These are phyloP conservation scores for Colletotrichum sp. DNA, from an alignment of 2,329 filamentous ascomycete species.

Conservation along the genomic window DNA sequence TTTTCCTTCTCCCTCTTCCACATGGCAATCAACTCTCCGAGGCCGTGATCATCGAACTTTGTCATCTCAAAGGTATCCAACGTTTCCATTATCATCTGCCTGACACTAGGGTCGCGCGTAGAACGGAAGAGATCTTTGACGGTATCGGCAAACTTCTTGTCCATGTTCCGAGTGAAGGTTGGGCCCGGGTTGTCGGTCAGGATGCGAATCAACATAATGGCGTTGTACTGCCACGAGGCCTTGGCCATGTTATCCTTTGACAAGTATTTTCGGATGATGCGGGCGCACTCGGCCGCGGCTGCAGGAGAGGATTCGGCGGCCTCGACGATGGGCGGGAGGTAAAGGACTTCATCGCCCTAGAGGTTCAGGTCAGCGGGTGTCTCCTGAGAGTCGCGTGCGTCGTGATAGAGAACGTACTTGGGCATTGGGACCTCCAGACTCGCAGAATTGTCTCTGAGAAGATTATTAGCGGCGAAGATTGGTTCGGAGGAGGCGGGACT, in stretches of 20 bases:
- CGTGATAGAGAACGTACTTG: slow-evolving; percentile 38
- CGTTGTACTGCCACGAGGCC: slow-evolving; percentile 88
- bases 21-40: slow-evolving; percentile 78
- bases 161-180: slow-evolving; percentile 89
- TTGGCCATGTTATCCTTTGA: slow-evolving; percentile 70
- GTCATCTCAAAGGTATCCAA: slow-evolving; percentile 77
- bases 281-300: slow-evolving; percentile 82
- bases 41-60: slow-evolving; percentile 75
- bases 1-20: slow-evolving; percentile 87
- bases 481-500: slow-evolving; percentile 5
- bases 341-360: slow-evolving; percentile 87
- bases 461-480: slow-evolving; percentile 22
- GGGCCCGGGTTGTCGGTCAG: slow-evolving; percentile 88
- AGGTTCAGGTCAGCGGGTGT: not conserved
- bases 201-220: slow-evolving; percentile 93
- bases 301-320: slow-evolving; percentile 88
- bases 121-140: slow-evolving; percentile 77
- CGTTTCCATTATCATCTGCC: slow-evolving; percentile 87
- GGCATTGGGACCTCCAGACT: slow-evolving; percentile 66
- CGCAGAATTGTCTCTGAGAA: slow-evolving; percentile 78
- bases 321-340: slow-evolving; percentile 93
- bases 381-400: not conserved
- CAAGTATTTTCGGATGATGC: slow-evolving; percentile 82
- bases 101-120: slow-evolving; percentile 75
- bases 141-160: slow-evolving; percentile 80